Evolutionary conservation across 2,329 filamentous ascomycete genomes (phyloP).

Genomic region (Fusarium chlamydosporum): DNA sequence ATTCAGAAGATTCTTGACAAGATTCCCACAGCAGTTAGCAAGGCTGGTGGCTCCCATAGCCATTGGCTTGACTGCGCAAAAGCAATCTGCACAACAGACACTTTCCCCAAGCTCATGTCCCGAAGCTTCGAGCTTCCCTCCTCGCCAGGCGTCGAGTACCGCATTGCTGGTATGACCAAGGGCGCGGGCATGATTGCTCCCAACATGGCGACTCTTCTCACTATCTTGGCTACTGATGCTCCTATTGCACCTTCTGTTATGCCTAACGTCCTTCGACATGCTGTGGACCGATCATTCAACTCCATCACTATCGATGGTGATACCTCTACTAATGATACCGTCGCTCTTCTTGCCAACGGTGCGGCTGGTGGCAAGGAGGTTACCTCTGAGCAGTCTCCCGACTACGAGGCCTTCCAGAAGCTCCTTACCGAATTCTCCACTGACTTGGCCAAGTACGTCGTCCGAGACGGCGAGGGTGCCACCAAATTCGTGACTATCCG

Average conservation of each 20-base stretch:
- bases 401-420: constrained; percentile 78
- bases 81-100: constrained; percentile 98
- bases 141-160: constrained; percentile 80
- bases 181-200: constrained; percentile 99
- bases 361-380: constrained; percentile 82
- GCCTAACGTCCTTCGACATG: constrained; percentile 76
- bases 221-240: constrained; percentile 91
- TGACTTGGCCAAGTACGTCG: constrained; percentile 90
- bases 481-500: constrained; percentile 98
- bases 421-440: constrained; percentile 83
- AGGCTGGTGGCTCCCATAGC: constrained; percentile 80
- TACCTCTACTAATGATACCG: constrained; percentile 96
- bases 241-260: constrained; percentile 79
- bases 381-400: constrained; percentile 65
- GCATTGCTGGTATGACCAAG: constrained; percentile 95
- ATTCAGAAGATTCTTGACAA: constrained; percentile 90
- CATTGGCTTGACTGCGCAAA: constrained; percentile 89
- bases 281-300: constrained; percentile 91
- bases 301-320: constrained; percentile 97
- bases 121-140: constrained; percentile 87
- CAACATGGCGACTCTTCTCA: constrained; percentile 97
- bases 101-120: constrained; percentile 95
- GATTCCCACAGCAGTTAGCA: constrained; percentile 81
- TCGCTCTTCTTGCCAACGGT: constrained; percentile 95
- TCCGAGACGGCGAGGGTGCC: constrained; percentile 95